Conservation (phyloP, 768 basidiomycete genomes). For the Hypsizygus marmoreus region DNA sequence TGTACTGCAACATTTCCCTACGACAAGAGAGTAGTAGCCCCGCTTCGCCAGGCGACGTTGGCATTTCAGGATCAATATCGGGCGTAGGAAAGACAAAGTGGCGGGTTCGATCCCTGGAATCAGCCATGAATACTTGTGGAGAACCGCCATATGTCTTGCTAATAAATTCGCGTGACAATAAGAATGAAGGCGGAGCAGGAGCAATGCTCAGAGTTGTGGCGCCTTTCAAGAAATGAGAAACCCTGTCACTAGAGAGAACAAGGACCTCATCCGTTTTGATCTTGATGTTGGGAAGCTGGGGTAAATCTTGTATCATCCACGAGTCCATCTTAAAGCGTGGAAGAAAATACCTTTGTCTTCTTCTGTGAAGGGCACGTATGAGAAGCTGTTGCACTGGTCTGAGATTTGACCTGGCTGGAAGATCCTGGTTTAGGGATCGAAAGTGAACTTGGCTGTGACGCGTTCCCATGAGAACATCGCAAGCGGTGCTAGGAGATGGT, state of each 20-base stretch:
- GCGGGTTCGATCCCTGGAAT: background rate
- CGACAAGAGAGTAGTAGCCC: slow-evolving; percentile 25
- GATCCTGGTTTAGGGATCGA: too few relatives aligned
- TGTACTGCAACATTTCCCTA: slow-evolving; percentile 18
- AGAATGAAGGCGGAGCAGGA: background rate
- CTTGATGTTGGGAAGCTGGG: background rate
- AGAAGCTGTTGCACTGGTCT: too few relatives aligned
- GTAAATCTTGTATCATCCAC: too few relatives aligned
- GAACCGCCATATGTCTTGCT: slow-evolving; percentile 3
- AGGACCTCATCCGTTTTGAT: slow-evolving; percentile 8
- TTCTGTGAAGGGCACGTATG: too few relatives aligned
- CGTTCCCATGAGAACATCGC: too few relatives aligned
- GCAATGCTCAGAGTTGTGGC: background rate
- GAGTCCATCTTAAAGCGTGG: too few relatives aligned
- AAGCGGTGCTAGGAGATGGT: too few relatives aligned
- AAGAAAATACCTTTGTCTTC: too few relatives aligned
- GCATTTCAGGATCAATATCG: slow-evolving; percentile 23
- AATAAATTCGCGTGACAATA: slow-evolving; percentile 8
- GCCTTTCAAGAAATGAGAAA: background rate
- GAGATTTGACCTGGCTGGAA: too few relatives aligned
- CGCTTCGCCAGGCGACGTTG: slow-evolving; percentile 21
- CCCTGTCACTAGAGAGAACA: background rate
- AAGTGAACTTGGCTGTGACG: too few relatives aligned
- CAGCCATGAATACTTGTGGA: background rate
- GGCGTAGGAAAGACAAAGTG: slow-evolving; percentile 20